These are phyloP conservation scores for Tylopilus subfusipes DNA, from an alignment of 768 basidiomycete genomes.

Conservation along the genomic window DNA sequence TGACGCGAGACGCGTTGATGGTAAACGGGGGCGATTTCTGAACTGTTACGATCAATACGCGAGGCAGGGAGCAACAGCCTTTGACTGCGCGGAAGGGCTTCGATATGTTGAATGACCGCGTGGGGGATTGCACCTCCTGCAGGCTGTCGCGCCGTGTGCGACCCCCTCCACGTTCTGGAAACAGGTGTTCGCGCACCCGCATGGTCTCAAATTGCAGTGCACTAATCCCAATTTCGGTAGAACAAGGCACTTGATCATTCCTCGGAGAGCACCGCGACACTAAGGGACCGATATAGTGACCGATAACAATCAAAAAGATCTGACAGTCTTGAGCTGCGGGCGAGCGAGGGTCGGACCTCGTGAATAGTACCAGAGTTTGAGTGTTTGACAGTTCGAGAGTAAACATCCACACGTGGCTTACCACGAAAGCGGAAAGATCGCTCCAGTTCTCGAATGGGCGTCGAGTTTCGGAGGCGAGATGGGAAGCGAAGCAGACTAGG, in stretches of 20 bases:
- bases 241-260: constrained; percentile 37
- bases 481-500: constrained; percentile 3
- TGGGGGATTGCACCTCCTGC: constrained; percentile 29
- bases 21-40: constrained; percentile 32
- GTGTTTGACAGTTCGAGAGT: constrained; percentile 25
- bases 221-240: constrained; percentile 33
- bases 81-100: constrained; percentile 4
- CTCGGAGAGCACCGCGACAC: constrained; percentile 13
- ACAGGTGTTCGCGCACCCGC: constrained; percentile 38
- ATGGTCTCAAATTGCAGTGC: constrained; percentile 44
- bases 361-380: constrained; percentile 52
- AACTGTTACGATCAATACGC: constrained; percentile 12
- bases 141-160: constrained; percentile 36
- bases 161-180: constrained; percentile 43
- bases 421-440: constrained; percentile 37
- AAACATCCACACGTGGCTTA: constrained; percentile 15
- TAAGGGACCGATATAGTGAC: constrained; percentile 48
- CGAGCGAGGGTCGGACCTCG: constrained; percentile 51
- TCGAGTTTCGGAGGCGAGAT: constrained; percentile 33
- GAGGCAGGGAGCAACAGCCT: constrained; percentile 7
- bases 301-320: constrained; percentile 39
- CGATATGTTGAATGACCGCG: constrained; percentile 24
- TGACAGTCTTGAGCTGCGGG: constrained; percentile 38
- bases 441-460: constrained; percentile 36
- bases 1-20: constrained; percentile 35